These are phyloP conservation scores for Verticillium albo-atrum DNA, from an alignment of 2,329 filamentous ascomycete species.

Conservation along the genomic window DNA sequence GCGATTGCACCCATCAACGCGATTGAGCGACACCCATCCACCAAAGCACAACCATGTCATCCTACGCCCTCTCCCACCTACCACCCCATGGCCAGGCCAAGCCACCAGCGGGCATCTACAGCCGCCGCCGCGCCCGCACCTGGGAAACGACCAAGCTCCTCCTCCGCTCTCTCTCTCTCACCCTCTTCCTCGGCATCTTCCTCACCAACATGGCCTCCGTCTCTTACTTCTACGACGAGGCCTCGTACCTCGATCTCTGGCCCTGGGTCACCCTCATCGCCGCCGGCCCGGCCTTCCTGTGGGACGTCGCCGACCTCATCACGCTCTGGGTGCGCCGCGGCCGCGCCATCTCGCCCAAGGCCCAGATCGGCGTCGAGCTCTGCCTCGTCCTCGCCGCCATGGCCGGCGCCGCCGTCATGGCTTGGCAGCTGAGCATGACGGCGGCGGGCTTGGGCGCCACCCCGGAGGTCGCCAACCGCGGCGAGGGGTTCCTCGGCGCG, in stretches of 20 bases:
- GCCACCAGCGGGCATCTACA: neutral
- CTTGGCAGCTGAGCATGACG: neutral
- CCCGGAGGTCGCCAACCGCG: neutral
- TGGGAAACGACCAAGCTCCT: conserved; percentile 19
- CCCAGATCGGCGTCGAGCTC: conserved; percentile 21
- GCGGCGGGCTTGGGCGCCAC: neutral
- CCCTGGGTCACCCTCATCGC: neutral
- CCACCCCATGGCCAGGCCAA: conserved; percentile 2
- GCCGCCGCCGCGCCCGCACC: conserved; percentile 5
- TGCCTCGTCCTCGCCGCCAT: conserved; percentile 9
- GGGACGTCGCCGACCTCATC: conserved; percentile 20
- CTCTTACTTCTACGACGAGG: neutral
- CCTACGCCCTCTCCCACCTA: conserved; percentile 2
- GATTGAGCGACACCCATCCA: no score
- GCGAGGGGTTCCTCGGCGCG: neutral
- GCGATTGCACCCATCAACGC: no score
- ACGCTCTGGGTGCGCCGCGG: conserved; percentile 16
- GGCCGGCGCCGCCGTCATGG: conserved; percentile 1
- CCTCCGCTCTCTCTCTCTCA: conserved; percentile 12
- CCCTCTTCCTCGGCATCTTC: conserved; percentile 9
- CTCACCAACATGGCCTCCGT: conserved; percentile 4
- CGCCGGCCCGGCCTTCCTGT: conserved; percentile 12
- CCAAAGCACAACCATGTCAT: neutral
- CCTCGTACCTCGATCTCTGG: neutral
- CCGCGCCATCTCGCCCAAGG: conserved; percentile 19